phyloP scores from a whole-genome alignment of 169 alveolate genomes.

The Miamiensis avidus region DNA sequence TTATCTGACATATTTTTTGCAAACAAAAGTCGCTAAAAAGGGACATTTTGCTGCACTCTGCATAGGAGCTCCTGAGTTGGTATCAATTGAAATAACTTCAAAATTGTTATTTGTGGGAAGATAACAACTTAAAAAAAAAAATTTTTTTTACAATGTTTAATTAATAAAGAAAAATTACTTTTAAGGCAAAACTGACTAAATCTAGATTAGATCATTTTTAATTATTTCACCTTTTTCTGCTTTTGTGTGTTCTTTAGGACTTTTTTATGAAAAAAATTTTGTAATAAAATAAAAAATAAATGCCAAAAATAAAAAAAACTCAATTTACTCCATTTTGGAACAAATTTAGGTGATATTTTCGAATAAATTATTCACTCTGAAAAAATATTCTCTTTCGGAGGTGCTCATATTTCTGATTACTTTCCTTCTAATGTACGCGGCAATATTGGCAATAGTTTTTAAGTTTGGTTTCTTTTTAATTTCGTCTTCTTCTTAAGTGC shows the following conservation, averaged over 20 bases:
- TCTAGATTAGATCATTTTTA: conserved; percentile 27
- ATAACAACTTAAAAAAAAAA: conserved; percentile 40
- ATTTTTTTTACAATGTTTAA: conserved; percentile 23
- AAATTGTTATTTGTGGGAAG: conserved; percentile 32
- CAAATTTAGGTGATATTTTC: conserved; percentile 49
- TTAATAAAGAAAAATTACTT: not conserved
- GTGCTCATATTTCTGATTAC: conserved; percentile 43
- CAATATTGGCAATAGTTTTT: conserved; percentile 32
- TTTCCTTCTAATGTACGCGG: conserved; percentile 36
- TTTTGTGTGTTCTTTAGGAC: conserved; percentile 60
- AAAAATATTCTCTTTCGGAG: conserved; percentile 40
- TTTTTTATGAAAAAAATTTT: not conserved
- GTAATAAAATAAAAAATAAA: not conserved
- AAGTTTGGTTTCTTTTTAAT: conserved; percentile 38
- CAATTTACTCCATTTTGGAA: not conserved
- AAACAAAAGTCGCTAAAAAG: conserved; percentile 53
- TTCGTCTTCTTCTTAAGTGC: conserved; percentile 38
- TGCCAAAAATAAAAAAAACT: too few species aligned
- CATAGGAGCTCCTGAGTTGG: conserved; percentile 64
- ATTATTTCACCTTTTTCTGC: conserved; percentile 61
- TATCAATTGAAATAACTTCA: conserved; percentile 21
- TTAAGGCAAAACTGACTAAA: not conserved
- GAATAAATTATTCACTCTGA: conserved; percentile 57
- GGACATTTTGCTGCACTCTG: conserved; percentile 78
- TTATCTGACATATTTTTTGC: conserved; percentile 44